phyloP scores from a whole-genome alignment of 2,329 filamentous ascomycete species.

The Cercospora sojina region DNA sequence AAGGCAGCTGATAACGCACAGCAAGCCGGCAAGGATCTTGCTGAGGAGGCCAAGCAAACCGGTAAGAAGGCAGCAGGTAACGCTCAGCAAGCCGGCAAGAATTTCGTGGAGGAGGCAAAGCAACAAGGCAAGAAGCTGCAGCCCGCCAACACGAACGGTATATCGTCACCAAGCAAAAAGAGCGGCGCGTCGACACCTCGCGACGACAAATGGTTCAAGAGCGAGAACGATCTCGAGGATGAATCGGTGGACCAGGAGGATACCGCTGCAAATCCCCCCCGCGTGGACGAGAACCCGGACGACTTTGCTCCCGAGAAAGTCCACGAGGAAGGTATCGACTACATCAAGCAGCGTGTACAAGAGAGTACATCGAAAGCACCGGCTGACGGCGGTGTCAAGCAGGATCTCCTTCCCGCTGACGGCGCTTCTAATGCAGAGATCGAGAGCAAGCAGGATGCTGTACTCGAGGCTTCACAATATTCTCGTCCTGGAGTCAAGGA shows the following conservation, averaged over 20 bases:
- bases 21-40: constrained; percentile 7
- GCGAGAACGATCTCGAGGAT: constrained; percentile 7
- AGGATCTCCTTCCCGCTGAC: constrained; percentile 4
- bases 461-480: constrained; percentile 24
- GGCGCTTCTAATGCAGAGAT: constrained; percentile 12
- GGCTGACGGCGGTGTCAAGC: constrained; percentile 8
- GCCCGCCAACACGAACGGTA: not conserved
- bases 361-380: constrained; percentile 2
- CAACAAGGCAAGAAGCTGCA: constrained; percentile 21
- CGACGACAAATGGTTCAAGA: constrained; percentile 13
- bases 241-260: constrained; percentile 5
- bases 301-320: constrained; percentile 5
- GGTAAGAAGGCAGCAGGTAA: constrained; percentile 16
- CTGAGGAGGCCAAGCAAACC: constrained; percentile 27
- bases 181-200: not conserved
- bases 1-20: not conserved
- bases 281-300: not conserved
- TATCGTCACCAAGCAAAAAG: not conserved
- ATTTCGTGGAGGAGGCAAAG: constrained; percentile 24
- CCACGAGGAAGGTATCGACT: constrained; percentile 15
- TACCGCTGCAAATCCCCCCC: not conserved
- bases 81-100: constrained; percentile 18
- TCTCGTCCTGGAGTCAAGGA: constrained; percentile 21
- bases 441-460: constrained; percentile 30
- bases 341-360: constrained; percentile 14